Evolutionary conservation across 176 grass and related monocot species (phyloP).

Genomic region (Oryza officinalis): DNA sequence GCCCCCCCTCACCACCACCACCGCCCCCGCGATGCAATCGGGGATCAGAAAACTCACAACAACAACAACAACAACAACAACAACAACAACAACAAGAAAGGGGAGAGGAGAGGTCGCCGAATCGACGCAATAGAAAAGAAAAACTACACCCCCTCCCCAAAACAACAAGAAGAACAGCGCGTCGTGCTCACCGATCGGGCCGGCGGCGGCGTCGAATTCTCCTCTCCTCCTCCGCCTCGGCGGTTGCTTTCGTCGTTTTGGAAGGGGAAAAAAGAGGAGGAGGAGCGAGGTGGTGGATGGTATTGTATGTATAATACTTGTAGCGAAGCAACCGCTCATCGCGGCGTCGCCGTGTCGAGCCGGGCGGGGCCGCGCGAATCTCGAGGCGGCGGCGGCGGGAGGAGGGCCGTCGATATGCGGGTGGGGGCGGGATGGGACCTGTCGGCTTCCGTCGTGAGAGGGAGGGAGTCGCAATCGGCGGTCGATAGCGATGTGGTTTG

Average conservation of each 20-base stretch:
- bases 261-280: not conserved
- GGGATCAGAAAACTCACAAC: not conserved
- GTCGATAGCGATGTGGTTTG: not conserved
- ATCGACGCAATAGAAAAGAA: no score
- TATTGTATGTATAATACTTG: not conserved
- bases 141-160: not conserved
- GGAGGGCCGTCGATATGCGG: not conserved
- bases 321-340: no score
- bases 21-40: not conserved
- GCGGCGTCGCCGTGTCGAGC: no score
- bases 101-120: no score
- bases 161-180: not conserved
- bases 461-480: not conserved
- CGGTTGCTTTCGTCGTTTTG: constrained; percentile 31
- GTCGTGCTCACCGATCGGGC: constrained; percentile 32
- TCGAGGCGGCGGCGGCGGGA: not conserved
- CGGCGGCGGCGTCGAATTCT: not conserved
- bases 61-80: not conserved
- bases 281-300: not conserved
- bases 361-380: not conserved
- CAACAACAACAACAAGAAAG: not conserved
- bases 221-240: not conserved
- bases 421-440: not conserved
- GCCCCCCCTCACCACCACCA: no score
- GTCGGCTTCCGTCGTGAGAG: not conserved